Evolutionary conservation across 1,139 yeast genomes (phyloP), one percentile per base, ranked within the genome.

Genomic region (Sugiyamaella paludigena): DNA sequence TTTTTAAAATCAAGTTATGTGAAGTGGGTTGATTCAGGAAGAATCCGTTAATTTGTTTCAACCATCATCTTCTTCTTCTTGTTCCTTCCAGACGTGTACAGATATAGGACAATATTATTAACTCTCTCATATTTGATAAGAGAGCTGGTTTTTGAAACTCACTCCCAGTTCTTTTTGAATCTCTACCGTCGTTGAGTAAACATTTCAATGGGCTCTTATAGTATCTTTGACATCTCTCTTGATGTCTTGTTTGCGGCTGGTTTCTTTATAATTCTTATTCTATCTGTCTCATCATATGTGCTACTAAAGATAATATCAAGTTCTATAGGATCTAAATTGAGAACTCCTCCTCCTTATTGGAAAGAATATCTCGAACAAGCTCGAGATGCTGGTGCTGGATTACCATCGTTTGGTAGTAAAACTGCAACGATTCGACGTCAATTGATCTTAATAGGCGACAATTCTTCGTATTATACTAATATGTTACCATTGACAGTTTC

Each of bases 341-440:
- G 72, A 11, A 43, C 58, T 9, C 70, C 69, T 9, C 69, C 68
- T 13, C 48, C 55, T 4, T 53, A 52, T 33, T 67, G 64, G 64
- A 49, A 52, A 27, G 55, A 57, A 16, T 55, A 60, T 37, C 59
- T 65, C 24, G 57, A 54, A 35, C 59, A 58, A 43, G 63, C 68
- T 24, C 47, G 50, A 36, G 56, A 54, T 26, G 49, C 61, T n/a
- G 61, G 62, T 3, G 65, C 66, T 7, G 43, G 50, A 12, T 43
- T 60, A 39, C 63, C 63, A 3, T 31, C 45, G 7, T 57, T 59
- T 47, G 60, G 60, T 15, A 48, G 47, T 43, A 54, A 71, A 15
- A 58, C 66, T 10, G 74, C 75, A 4, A 59, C 72, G 13, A 65
- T 72, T 49, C 73, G 88, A 50, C 71, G 87, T 35, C 71, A 83